These are phyloP conservation scores for Kluyveromyces aestuarii DNA, from an alignment of 805 yeast genomes.

Conservation along the genomic window DNA sequence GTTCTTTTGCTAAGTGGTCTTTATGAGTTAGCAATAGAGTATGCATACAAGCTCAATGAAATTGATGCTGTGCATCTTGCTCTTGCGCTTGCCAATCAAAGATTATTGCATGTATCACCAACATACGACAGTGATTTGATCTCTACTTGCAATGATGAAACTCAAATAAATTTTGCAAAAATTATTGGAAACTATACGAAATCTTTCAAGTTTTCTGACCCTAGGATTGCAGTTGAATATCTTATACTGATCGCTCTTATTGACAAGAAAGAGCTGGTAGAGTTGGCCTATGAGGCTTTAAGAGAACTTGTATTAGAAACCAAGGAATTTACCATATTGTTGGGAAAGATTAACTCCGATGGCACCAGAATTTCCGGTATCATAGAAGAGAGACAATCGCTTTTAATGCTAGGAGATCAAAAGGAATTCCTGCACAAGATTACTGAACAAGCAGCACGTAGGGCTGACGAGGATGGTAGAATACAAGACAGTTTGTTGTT, in stretches of 20 bases:
- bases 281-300: constrained; percentile 65
- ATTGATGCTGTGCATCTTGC: constrained; percentile 87
- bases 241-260: constrained; percentile 58
- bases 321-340: constrained; percentile 66
- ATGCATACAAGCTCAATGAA: constrained; percentile 47
- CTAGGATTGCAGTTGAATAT: constrained; percentile 88
- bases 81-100: constrained; percentile 67
- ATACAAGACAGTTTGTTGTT: constrained; percentile 74
- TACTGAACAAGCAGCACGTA: constrained; percentile 74
- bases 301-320: constrained; percentile 81
- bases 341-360: constrained; percentile 75
- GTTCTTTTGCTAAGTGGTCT: constrained; percentile 67
- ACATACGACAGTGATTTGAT: constrained; percentile 32
- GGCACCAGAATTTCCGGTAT: constrained; percentile 78
- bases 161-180: constrained; percentile 42
- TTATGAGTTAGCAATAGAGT: constrained; percentile 70
- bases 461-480: constrained; percentile 89
- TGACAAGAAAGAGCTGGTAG: constrained; percentile 36
- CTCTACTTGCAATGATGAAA: constrained; percentile 27
- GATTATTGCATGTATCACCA: constrained; percentile 46
- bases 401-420: constrained; percentile 51
- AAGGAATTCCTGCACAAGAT: constrained; percentile 57
- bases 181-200: constrained; percentile 74
- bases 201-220: constrained; percentile 76
- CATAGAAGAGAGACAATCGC: constrained; percentile 64